Evolutionary conservation across 768 basidiomycete species (phyloP), one percentile per base, ranked within the genome.

Genomic region (Agaricus blazei): DNA sequence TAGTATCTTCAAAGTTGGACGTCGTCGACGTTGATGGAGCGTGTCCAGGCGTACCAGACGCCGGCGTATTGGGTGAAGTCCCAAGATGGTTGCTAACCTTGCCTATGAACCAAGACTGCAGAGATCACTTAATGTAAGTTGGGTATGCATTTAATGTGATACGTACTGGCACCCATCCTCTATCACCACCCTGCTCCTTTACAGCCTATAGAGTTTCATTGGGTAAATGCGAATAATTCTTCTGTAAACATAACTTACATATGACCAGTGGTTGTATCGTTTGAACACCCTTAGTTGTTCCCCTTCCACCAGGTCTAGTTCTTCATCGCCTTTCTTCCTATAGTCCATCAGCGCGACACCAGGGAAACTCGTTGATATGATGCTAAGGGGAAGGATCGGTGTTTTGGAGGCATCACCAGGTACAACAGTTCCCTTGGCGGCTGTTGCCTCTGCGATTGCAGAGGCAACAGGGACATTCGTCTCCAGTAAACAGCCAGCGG

Each of bases 251-350:
- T 19, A 7, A 61, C 69, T 58, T 65, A 91, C 90, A 72, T 93
- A 94, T 69, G 90, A 92, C 93, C 95, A 98, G 71, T 98, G 94
- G 58, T 96, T 97, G 68, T 98, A 98, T 60, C 95, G 82, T 76
- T 98, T 98, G 74, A 98, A 97, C 41, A 99, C 95, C 60, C 93
- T 78, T 59, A 99, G 65, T 23, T 82, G 73, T 66, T 98, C 93
- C 61, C 95, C 94, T 67, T 96, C 97, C 48, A 79, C 81, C 41
- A 98, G 73, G 62, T 90, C 86, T 57, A 98, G 73, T 70, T 98
- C 96, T 61, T 97, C 95, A 3, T 91, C 89, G 1, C 93, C 94
- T 63, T 93, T 91, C 72, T 90, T 90, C 70, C 83, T 84, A 70
- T 97, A 98, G 62, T 98, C 93, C 95, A 95, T 98, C 64, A 98